These are phyloP conservation scores for Trapa incisa DNA, from an alignment of 345 rosid genomes.

Conservation along the genomic window DNA sequence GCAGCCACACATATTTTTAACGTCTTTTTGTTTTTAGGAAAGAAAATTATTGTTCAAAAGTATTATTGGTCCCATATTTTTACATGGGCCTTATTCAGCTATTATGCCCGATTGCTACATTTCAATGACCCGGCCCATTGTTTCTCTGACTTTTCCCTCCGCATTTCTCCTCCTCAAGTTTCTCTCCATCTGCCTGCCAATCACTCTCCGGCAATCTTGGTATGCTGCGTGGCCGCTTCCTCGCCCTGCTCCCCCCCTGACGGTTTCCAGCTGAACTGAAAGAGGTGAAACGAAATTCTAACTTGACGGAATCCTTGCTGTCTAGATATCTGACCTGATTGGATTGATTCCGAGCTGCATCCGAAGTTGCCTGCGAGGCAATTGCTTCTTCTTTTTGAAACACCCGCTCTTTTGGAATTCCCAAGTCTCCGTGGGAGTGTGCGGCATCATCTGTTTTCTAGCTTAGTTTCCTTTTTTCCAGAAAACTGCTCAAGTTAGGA, in stretches of 20 bases:
- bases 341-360: background rate
- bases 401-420: background rate
- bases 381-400: too few species aligned
- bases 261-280: background rate
- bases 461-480: background rate
- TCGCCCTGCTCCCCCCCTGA: background rate
- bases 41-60: too few species aligned
- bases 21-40: too few species aligned
- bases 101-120: background rate
- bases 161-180: background rate
- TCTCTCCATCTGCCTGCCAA: background rate
- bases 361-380: background rate
- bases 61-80: too few species aligned
- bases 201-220: background rate
- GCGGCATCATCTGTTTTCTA: background rate
- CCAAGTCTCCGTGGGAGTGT: background rate
- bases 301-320: background rate
- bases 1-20: constrained; percentile 39
- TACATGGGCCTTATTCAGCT: too few species aligned
- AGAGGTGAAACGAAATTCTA: background rate
- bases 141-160: background rate
- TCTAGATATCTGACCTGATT: background rate
- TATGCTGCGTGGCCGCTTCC: background rate
- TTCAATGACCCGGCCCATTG: background rate
- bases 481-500: background rate